A percentile compares a stretch with the other conserved stretches of the same genome.
phyloP scores from a whole-genome alignment of 2,329 filamentous ascomycete genomes.

The Aureobasidium sp. region DNA sequence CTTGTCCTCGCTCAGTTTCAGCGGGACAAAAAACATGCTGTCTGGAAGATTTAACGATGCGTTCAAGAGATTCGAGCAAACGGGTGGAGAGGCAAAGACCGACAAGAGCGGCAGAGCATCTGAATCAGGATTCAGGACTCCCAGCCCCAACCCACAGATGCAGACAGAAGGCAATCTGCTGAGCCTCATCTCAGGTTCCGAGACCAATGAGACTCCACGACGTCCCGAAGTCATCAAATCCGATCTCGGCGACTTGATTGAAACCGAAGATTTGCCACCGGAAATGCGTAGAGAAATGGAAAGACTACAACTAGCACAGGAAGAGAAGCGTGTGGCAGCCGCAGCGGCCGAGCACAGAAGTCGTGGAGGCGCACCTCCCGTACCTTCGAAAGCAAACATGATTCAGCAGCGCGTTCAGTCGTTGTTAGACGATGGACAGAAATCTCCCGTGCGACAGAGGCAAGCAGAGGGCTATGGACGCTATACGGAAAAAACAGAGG shows the following conservation, averaged over 20 bases:
- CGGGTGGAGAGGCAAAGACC: not conserved
- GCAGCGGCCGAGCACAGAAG: constrained; percentile 83
- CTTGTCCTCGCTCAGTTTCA: constrained; percentile 56
- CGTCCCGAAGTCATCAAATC: constrained; percentile 49
- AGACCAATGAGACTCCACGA: constrained; percentile 56
- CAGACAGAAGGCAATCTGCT: constrained; percentile 33
- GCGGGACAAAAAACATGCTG: constrained; percentile 49
- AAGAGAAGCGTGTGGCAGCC: constrained; percentile 81
- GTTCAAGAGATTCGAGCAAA: constrained; percentile 74
- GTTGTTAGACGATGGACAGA: constrained; percentile 66
- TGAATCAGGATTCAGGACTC: constrained; percentile 1
- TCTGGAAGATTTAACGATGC: constrained; percentile 86
- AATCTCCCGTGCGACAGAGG: constrained; percentile 48
- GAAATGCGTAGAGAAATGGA: constrained; percentile 89
- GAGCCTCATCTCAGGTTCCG: constrained; percentile 67
- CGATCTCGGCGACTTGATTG: constrained; percentile 40
- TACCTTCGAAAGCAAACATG: constrained; percentile 60
- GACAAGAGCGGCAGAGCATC: not conserved
- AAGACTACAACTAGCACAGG: constrained; percentile 67
- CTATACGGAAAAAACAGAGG: constrained; percentile 53
- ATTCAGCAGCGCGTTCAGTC: constrained; percentile 90
- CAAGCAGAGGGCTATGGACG: constrained; percentile 87
- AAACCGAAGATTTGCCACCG: constrained; percentile 65
- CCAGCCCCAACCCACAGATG: constrained; percentile 12
- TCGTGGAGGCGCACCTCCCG: constrained; percentile 54